Percentiles rank a stretch among this genome's conserved stretches.
phyloP scores from a whole-genome alignment of 2,329 filamentous ascomycete species.

The Boeremia lycopersici region DNA sequence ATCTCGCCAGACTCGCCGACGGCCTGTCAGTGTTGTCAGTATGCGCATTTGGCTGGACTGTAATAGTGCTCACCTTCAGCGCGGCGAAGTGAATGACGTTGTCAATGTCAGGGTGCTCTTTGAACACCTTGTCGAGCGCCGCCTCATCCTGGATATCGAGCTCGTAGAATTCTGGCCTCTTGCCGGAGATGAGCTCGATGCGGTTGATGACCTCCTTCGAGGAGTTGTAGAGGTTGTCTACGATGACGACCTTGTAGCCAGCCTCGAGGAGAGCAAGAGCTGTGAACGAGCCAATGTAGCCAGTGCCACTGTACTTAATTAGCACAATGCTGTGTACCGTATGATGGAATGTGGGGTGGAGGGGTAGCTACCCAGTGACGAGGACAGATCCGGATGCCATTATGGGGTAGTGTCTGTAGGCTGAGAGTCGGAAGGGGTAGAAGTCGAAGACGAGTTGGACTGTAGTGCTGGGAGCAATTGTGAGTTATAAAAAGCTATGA shows the following conservation, averaged over 20 bases:
- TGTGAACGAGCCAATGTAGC: constrained; percentile 99
- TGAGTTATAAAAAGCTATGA: constrained; percentile 27
- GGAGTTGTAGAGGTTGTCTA: constrained; percentile 97
- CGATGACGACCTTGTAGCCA: constrained; percentile 94
- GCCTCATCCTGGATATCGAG: constrained; percentile 86
- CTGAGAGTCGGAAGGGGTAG: background rate
- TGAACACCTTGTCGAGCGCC: constrained; percentile 84
- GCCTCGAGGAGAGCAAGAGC: constrained; percentile 88
- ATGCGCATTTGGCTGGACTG: background rate
- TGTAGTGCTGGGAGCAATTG: constrained; percentile 11
- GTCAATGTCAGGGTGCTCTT: constrained; percentile 89
- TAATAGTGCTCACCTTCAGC: constrained; percentile 71
- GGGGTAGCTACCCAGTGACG: constrained; percentile 76
- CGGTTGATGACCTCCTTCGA: constrained; percentile 89
- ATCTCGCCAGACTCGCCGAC: constrained; percentile 95
- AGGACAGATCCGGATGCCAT: constrained; percentile 89
- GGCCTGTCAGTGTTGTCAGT: constrained; percentile 62
- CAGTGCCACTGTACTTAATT: constrained; percentile 73
- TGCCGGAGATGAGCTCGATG: constrained; percentile 91
- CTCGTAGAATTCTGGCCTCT: constrained; percentile 83
- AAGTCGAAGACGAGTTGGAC: background rate
- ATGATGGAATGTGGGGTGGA: constrained; percentile 30
- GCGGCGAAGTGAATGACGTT: constrained; percentile 99
- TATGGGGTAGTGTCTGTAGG: constrained; percentile 14
- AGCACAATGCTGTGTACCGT: constrained; percentile 10